These are phyloP conservation scores for Meripilus lineatus DNA, from an alignment of 1,284 basidiomycete genomes.

Conservation along the genomic window DNA sequence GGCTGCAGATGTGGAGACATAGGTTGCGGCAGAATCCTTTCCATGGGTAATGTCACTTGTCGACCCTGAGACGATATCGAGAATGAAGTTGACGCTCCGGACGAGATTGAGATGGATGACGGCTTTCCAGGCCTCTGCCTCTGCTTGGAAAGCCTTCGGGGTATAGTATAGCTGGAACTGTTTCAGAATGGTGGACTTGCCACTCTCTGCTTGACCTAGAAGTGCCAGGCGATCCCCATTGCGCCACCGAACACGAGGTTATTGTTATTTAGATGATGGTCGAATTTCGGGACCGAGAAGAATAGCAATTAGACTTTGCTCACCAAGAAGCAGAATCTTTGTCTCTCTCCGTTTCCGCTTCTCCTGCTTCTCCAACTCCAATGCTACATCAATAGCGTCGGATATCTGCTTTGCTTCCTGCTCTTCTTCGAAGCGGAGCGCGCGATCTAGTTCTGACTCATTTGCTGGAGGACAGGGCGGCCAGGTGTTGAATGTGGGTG, in stretches of 20 bases:
- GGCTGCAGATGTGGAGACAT: not conserved
- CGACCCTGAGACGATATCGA: conserved; percentile 35
- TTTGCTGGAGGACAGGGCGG: conserved; percentile 20
- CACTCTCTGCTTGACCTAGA: conserved; percentile 58
- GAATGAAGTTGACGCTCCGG: conserved; percentile 51
- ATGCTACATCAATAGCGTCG: conserved; percentile 47
- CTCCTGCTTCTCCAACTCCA: conserved; percentile 40
- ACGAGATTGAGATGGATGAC: conserved; percentile 60
- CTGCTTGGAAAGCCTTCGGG: conserved; percentile 49
- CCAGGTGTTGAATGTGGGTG: no score
- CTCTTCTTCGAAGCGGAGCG: conserved; percentile 39
- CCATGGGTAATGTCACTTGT: not conserved
- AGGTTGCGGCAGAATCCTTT: not conserved
- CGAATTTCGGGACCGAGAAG: no score
- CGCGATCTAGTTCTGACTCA: conserved; percentile 21
- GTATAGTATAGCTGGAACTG: conserved; percentile 58
- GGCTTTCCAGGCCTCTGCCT: conserved; percentile 52
- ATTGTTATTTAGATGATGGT: not conserved
- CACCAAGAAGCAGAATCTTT: conserved; percentile 52
- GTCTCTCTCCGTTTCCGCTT: conserved; percentile 31
- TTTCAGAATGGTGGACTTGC: conserved; percentile 60
- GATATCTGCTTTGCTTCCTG: conserved; percentile 47
- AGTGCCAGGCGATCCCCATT: conserved; percentile 3
- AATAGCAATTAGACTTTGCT: no score
- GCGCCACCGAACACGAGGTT: not conserved